A percentile compares a stretch with the other conserved stretches of the same genome.
Evolutionary conservation across 2,329 filamentous ascomycete species (phyloP).

Genomic region (Emericellopsis atlantica): DNA sequence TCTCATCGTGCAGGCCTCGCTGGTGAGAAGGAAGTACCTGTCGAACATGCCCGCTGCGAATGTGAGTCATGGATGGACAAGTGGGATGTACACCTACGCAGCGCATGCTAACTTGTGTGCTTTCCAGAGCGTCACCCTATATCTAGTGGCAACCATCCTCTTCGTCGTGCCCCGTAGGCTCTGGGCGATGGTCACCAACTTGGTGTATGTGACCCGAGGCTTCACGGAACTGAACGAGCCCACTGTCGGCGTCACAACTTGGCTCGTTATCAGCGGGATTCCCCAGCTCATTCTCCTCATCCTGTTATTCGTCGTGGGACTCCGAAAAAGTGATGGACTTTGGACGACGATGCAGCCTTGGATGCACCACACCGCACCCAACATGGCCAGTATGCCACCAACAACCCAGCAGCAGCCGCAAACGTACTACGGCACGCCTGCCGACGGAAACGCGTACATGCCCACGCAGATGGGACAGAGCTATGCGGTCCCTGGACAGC

Average conservation of each 20-base stretch:
- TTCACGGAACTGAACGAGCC: not conserved
- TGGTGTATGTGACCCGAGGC: not conserved
- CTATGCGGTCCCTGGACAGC: not conserved
- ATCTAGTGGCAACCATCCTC: conserved; percentile 1
- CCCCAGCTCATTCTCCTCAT: not conserved
- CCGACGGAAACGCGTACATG: too few relatives aligned
- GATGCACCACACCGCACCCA: not conserved
- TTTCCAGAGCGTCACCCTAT: conserved; percentile 1
- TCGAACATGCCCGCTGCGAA: not conserved
- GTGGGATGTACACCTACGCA: not conserved
- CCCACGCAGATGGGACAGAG: not conserved
- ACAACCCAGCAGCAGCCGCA: not conserved
- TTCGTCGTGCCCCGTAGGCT: not conserved
- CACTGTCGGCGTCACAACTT: not conserved
- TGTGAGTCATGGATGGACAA: not conserved
- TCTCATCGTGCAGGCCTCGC: not conserved
- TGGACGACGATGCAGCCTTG: conserved; percentile 1
- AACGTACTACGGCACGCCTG: too few relatives aligned
- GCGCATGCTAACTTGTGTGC: not conserved
- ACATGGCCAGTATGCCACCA: not conserved
- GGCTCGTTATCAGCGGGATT: not conserved
- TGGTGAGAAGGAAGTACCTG: not conserved
- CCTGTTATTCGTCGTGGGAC: not conserved
- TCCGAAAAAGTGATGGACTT: not conserved
- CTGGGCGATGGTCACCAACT: not conserved